Evolutionary conservation across 257 asterid species (phyloP), one percentile per base, ranked within the genome.

Genomic region (Osmanthus fragrans): DNA sequence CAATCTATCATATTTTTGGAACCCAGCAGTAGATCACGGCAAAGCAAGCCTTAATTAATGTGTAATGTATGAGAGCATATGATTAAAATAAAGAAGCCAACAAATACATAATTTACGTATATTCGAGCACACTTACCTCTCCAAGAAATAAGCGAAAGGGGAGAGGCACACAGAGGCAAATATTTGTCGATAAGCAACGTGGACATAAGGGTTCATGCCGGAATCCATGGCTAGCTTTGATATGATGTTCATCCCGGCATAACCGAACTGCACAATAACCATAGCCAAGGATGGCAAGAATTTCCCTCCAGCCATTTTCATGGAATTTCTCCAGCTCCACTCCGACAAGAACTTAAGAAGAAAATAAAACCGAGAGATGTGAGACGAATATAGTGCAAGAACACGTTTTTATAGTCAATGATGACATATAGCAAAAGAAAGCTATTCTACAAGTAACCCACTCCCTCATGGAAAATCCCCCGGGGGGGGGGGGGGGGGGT

Each of bases 191-290:
- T 95, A 95, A 37, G 99, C 99, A 9, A 95, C 97, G 33, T 90
- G 96, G 37, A 95, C 92, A n/a, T 84, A 91, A 32, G 99, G 98
- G 79, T 91, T 84, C 98, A 95, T 95, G 0, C 99, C 98, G 2
- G 98, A 86, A 85, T 91, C 96, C 97, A 95, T 90, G 0, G 97
- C 99, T 5, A 93, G 86, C 73, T 89, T 95, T 3, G 98, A 91
- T 13, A 95, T 73, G 7, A 95, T 90, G 73, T 91, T 95, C 96
- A 95, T 89, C 0, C 98, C 98, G 10, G 96, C 96, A 56, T 91
- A 92, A 0, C 98, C 97, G 37, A 91, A 12, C 65, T 95, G 99
- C 32, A 95, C 98, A 16, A 86, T 40, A 15, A 86, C 90, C 99
- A 95, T 95, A 56, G 77, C 72, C 85, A 90, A 75, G 74, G 90